These are phyloP conservation scores for Caloboletus inedulis DNA, from an alignment of 1,284 basidiomycete species.

Conservation along the genomic window DNA sequence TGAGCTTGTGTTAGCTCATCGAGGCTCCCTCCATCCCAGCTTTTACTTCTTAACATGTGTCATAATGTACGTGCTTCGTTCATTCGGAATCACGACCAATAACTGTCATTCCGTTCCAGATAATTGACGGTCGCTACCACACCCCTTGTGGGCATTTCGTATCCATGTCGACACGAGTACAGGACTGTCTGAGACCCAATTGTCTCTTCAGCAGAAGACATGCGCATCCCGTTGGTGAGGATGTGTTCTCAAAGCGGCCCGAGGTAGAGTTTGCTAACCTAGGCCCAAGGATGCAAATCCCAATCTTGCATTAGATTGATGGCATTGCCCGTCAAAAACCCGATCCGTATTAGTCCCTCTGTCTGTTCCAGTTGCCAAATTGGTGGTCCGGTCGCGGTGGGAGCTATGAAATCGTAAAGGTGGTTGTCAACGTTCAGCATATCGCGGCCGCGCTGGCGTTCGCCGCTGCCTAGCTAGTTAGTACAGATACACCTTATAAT, in stretches of 20 bases:
- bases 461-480: conserved; percentile 9
- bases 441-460: conserved; percentile 24
- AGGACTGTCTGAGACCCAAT: conserved; percentile 61
- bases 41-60: conserved; percentile 52
- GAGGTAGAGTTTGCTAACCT: conserved; percentile 17
- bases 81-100: conserved; percentile 9
- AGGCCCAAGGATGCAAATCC: conserved; percentile 55
- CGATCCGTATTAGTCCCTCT: conserved; percentile 66
- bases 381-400: conserved; percentile 17
- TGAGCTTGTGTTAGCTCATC: conserved; percentile 10
- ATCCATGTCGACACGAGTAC: conserved; percentile 64
- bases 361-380: conserved; percentile 52
- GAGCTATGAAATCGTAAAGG: conserved; percentile 22
- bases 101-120: conserved; percentile 38
- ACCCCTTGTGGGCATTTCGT: conserved; percentile 72
- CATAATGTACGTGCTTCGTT: conserved; percentile 57
- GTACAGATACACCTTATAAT: conserved; percentile 25
- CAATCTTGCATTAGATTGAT: conserved; percentile 61
- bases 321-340: conserved; percentile 66
- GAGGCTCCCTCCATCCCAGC: conserved; percentile 14
- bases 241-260: background rate
- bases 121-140: conserved; percentile 76
- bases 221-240: conserved; percentile 53
- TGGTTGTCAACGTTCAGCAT: background rate
- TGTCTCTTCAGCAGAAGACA: conserved; percentile 74